Base-by-base conservation (phyloP, 345 rosid genomes). In the Euphorbia peplus region DNA sequence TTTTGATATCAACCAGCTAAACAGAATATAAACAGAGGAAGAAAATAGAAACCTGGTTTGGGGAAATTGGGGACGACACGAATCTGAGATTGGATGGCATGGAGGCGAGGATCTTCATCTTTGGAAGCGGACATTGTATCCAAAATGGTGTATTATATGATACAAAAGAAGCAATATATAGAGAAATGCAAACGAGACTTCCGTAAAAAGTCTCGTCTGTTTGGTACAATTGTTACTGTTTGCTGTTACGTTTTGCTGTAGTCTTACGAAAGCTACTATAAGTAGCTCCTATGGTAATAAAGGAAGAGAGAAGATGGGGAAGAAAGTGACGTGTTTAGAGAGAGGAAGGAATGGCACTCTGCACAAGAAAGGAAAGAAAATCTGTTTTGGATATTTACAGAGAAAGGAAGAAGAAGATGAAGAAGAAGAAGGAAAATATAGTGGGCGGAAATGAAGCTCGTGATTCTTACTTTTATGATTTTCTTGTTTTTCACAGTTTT, bases 41-140 rank as follows among this genome's bases (percentile, higher is more conserved):
- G 42, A 8, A 11, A 7, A 67, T 16, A 50, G 64, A 35, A 70
- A 75, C 80, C 77, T 52, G 70, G 73, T 48, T 62, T 76, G 22
- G 79, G 76, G 25, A 70, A 64, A 63, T 73, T 44, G 65, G 79
- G 74, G 13, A 63, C 73, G 46, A 80, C 71, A 11, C 76, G 68
- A 72, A 67, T 53, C 73, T 53, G 59, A 54, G 71, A 30, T 59
- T 59, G 53, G 75, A 75, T 67, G 59, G 50, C 90, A 39, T 75
- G 75, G 76, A 90, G 83, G 30, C 72, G 77, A 61, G 83, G 79
- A 66, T 80, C 81, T 67, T 80, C 66, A 55, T 70, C 83, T 29
- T 73, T 76, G 80, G 69, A 62, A 61, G 80, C 78, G 71, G 93
- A 91, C 97, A 91, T 91, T 91, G 84, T 78, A 37, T 44, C n/a